Evolutionary conservation across 768 basidiomycete genomes (phyloP).

Genomic region (Boletus rubroflammeus): DNA sequence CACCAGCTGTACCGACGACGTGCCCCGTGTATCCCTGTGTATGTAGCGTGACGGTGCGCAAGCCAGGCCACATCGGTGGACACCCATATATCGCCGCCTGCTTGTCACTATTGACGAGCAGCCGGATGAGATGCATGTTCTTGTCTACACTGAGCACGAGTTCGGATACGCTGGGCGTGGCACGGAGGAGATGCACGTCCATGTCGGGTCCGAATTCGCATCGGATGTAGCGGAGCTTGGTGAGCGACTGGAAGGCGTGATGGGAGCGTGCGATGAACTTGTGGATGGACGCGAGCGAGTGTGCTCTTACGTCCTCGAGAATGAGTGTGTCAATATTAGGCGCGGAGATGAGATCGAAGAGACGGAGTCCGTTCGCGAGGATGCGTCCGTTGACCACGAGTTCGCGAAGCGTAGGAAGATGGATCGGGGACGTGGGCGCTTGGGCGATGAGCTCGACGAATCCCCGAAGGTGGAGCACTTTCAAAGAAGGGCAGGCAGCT

Average conservation of each 20-base stretch:
- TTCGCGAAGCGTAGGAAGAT: conserved; percentile 27
- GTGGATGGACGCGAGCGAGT: conserved; percentile 28
- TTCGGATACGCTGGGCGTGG: conserved; percentile 31
- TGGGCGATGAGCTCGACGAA: conserved; percentile 27
- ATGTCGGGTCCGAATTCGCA: conserved; percentile 32
- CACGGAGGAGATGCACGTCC: conserved; percentile 31
- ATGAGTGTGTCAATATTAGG: conserved; percentile 32
- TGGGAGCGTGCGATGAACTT: conserved; percentile 25
- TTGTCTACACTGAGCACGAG: conserved; percentile 31
- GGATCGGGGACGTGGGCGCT: conserved; percentile 19
- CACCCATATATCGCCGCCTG: conserved; percentile 28
- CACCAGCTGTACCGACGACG: conserved; percentile 11
- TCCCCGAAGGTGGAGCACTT: conserved; percentile 29
- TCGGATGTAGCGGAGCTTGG: conserved; percentile 25
- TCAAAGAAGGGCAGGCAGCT: conserved; percentile 19
- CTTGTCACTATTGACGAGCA: conserved; percentile 34
- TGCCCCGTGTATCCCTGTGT: conserved; percentile 28
- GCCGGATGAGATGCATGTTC: conserved; percentile 27
- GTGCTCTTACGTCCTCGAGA: conserved; percentile 30
- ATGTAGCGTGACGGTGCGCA: conserved; percentile 27
- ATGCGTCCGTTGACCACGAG: conserved; percentile 31
- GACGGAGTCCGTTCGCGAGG: conserved; percentile 27
- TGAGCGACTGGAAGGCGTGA: conserved; percentile 28
- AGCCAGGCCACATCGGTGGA: conserved; percentile 28
- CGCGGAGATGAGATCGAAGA: conserved; percentile 31